Evolutionary conservation across 176 grass and related monocot species (phyloP).

Genomic region (Bolboschoenus planiculmis): DNA sequence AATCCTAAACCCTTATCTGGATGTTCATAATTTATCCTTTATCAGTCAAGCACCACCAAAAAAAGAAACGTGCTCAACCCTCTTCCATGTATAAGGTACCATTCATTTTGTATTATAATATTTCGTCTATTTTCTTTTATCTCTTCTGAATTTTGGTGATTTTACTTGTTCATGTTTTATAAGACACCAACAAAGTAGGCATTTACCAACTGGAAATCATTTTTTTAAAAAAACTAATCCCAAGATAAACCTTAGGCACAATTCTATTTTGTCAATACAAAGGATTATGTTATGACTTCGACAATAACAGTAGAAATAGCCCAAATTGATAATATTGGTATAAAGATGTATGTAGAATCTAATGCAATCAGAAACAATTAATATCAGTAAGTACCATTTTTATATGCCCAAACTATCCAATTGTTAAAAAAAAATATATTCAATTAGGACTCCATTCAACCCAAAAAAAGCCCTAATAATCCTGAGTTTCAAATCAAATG

Average conservation of each 20-base stretch:
- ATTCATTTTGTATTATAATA: neutral
- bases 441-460: neutral
- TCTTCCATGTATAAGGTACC: neutral
- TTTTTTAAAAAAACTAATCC: neutral
- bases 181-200: neutral
- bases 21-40: too few relatives aligned
- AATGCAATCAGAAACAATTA: neutral
- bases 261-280: neutral
- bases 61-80: neutral
- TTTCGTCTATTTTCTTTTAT: neutral
- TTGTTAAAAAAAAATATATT: neutral
- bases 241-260: neutral
- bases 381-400: neutral
- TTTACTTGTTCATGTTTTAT: neutral
- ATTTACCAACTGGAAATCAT: neutral
- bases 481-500: neutral
- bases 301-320: neutral
- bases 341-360: neutral
- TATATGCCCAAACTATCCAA: neutral
- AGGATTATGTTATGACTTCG: neutral
- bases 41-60: neutral
- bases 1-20: too few relatives aligned
- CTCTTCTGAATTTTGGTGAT: neutral
- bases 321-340: neutral
- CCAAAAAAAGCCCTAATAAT: neutral